Evolutionary conservation across 1,284 basidiomycete species (phyloP), one percentile per base, ranked within the genome.

Genomic region (Tranzscheliella williamsii): DNA sequence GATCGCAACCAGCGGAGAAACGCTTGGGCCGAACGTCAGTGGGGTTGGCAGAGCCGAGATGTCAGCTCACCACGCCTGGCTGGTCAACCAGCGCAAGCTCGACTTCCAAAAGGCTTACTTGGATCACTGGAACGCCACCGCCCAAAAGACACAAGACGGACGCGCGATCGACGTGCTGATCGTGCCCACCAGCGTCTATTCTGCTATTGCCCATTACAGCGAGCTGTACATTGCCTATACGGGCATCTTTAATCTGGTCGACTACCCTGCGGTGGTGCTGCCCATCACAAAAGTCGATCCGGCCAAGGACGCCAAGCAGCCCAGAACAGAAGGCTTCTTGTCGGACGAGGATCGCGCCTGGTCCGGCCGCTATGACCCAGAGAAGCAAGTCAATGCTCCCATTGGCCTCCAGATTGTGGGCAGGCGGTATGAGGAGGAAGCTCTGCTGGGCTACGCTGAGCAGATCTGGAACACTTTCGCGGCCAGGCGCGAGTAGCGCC

Each of bases 361-460:
- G 29, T 60, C 67, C 38, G 52, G 50, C 24, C 42, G 36, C 18
- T 72, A 64, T 67, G 47, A 69, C 34, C 53, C 62, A 35, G 68
- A 81, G 23, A 80, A 79, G 12, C 85, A 84, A 58, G 79, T 79
- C 41, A 82, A 84, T 49, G 85, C 84, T 0, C 88, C 89, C 0
- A 81, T 89, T 6, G 79, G 81, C n/a, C 75, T 90, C 18, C 88
- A 90, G 67, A 67, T 89, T 5, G 81, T 89, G 3, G 86, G 85
- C 0, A 80, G 84, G 41, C 85, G 84, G n/a, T 79, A 85, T 32
- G 86, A 90, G 68, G 87, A 89, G 60, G 87, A 88, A 68, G 85
- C 84, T 0, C 82, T 87, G 8, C 80, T 88, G 24, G 83, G 80
- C 0, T 64, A 55, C 30, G 61, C 61, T 17, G 55, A 54, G 47